phyloP scores from a whole-genome alignment of 1,139 yeast species.

The Scheffersomyces titani region DNA sequence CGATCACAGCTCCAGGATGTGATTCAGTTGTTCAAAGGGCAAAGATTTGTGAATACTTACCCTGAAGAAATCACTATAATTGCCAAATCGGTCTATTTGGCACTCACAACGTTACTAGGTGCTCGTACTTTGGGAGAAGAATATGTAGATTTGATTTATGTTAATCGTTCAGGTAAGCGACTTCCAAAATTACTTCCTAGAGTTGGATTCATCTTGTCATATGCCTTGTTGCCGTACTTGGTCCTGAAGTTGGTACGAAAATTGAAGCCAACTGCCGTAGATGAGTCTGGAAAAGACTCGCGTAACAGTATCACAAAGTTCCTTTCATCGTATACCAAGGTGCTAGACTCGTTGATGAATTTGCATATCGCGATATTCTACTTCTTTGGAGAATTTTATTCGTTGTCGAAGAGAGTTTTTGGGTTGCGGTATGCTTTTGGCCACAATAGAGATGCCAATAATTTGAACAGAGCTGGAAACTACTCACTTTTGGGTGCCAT shows the following conservation, averaged over 20 bases:
- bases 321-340: conserved; percentile 40
- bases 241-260: conserved; percentile 35
- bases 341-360: conserved; percentile 56
- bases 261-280: conserved; percentile 24
- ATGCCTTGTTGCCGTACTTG: conserved; percentile 59
- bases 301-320: conserved; percentile 16
- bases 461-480: conserved; percentile 50
- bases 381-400: conserved; percentile 77
- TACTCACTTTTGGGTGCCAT: conserved; percentile 79
- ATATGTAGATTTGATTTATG: conserved; percentile 82
- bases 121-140: conserved; percentile 91
- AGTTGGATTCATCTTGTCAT: conserved; percentile 53
- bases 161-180: conserved; percentile 49
- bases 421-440: conserved; percentile 81
- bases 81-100: conserved; percentile 62
- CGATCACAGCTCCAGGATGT: conserved; percentile 58
- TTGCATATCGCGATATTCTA: conserved; percentile 81
- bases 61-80: conserved; percentile 62
- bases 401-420: conserved; percentile 70
- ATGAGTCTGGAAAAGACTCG: conserved; percentile 12
- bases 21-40: conserved; percentile 59
- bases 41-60: conserved; percentile 64
- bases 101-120: conserved; percentile 72
- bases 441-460: conserved; percentile 53
- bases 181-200: conserved; percentile 54